Conservation (phyloP, 805 yeast species). For the Schwanniomyces occidentalis region DNA sequence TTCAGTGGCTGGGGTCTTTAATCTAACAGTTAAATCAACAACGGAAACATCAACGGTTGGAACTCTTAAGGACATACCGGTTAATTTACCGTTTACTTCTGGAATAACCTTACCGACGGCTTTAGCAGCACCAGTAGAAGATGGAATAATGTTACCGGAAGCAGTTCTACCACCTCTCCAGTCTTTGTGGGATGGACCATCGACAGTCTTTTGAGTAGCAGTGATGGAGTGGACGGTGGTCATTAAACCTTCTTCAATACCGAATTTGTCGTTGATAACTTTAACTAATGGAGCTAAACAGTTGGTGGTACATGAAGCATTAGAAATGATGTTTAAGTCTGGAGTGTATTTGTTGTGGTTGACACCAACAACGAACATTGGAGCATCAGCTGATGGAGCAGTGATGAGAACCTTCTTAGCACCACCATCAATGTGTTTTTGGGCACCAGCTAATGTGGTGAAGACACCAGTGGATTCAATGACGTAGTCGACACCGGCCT, state of each 20-base stretch:
- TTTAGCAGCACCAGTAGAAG: slow-evolving; percentile 97
- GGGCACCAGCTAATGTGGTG: slow-evolving; percentile 78
- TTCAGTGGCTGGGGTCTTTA: slow-evolving; percentile 73
- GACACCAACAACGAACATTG: slow-evolving; percentile 94
- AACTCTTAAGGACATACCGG: slow-evolving; percentile 92
- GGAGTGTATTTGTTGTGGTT: slow-evolving; percentile 77
- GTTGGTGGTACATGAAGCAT: slow-evolving; percentile 96
- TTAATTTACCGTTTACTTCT: slow-evolving; percentile 85
- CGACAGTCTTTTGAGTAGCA: slow-evolving; percentile 95
- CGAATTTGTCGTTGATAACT: slow-evolving; percentile 81
- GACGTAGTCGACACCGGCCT: slow-evolving; percentile 77
- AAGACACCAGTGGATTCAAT: slow-evolving; percentile 95
- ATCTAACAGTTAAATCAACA: slow-evolving; percentile 86
- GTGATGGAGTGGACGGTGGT: slow-evolving; percentile 96
- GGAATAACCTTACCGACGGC: slow-evolving; percentile 96
- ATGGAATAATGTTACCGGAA: slow-evolving; percentile 92
- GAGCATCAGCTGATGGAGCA: slow-evolving; percentile 92
- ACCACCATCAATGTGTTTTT: slow-evolving; percentile 84
- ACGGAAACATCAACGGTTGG: slow-evolving; percentile 94
- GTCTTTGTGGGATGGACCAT: slow-evolving; percentile 96
- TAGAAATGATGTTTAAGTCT: slow-evolving; percentile 76
- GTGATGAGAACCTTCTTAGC: slow-evolving; percentile 95
- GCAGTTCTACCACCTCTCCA: slow-evolving; percentile 99
- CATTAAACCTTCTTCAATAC: slow-evolving; percentile 91
- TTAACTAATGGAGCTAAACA: slow-evolving; percentile 94